Evolutionary conservation across 495 filamentous ascomycete genomes (phyloP).

Genomic region (Tuber calosporum): DNA sequence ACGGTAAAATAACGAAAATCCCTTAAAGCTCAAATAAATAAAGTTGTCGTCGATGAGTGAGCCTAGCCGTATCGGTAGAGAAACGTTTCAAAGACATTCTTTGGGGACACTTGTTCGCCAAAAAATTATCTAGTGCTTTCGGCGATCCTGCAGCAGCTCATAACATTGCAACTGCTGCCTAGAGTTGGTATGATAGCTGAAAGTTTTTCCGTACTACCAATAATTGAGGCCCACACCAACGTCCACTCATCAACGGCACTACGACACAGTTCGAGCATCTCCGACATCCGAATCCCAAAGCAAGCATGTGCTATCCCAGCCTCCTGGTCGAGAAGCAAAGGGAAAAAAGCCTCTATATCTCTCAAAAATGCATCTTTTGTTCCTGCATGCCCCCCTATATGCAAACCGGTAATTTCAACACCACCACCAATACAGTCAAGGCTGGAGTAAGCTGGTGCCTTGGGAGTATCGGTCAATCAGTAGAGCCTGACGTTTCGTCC

Average conservation of each 20-base stretch:
- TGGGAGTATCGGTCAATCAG: background rate
- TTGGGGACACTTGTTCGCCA: background rate
- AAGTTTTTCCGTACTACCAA: background rate
- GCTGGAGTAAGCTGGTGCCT: conserved; percentile 5
- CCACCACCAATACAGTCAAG: background rate
- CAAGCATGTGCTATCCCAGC: background rate
- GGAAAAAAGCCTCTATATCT: background rate
- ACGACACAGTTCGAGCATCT: background rate
- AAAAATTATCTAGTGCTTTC: background rate
- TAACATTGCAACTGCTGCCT: background rate
- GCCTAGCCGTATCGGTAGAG: background rate
- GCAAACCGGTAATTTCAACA: background rate
- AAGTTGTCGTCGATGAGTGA: background rate
- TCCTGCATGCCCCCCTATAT: background rate
- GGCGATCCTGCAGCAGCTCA: background rate
- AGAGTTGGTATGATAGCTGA: background rate
- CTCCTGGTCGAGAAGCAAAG: background rate
- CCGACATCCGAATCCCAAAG: background rate
- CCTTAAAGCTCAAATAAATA: background rate
- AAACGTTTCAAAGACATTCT: background rate
- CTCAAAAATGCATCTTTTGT: background rate
- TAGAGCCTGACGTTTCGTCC: background rate
- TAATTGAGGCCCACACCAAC: background rate
- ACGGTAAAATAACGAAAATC: too few species aligned
- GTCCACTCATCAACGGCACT: background rate